Evolutionary conservation across 169 alveolate genomes (phyloP).

Genomic region (Fabrea salina): DNA sequence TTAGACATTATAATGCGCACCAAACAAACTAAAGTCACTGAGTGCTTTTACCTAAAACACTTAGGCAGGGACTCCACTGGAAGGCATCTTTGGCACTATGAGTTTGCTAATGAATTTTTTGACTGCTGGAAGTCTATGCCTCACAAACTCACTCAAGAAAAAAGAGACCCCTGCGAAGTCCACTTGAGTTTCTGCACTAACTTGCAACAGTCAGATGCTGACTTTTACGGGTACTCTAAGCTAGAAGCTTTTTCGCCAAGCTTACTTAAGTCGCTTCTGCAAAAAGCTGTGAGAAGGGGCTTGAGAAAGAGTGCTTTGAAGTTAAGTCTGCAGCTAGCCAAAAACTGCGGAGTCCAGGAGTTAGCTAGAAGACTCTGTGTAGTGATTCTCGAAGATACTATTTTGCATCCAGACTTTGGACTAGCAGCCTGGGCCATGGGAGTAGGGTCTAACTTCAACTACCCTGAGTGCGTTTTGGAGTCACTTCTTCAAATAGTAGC

Average conservation of each 20-base stretch:
- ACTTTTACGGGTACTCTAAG: background rate
- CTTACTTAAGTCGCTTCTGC: background rate
- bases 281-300: slow-evolving; percentile 7
- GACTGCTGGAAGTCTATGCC: background rate
- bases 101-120: background rate
- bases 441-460: background rate
- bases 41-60: background rate
- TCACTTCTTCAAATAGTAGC: background rate
- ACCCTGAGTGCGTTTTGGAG: background rate
- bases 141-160: background rate
- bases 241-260: background rate
- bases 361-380: slow-evolving; percentile 24
- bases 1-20: background rate
- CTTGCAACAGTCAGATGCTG: background rate
- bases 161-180: slow-evolving; percentile 10
- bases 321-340: background rate
- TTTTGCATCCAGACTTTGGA: slow-evolving; percentile 9
- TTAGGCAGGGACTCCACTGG: background rate
- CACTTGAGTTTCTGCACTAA: background rate
- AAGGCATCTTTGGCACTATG: background rate
- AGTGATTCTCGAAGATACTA: slow-evolving; percentile 13
- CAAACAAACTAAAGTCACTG: background rate
- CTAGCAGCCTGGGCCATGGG: slow-evolving; percentile 18
- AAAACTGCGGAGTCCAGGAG: background rate
- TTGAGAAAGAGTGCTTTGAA: background rate